Evolutionary conservation across 2,329 filamentous ascomycete genomes (phyloP), one percentile per base, ranked within the genome.

Genomic region (Alternaria conjuncta): DNA sequence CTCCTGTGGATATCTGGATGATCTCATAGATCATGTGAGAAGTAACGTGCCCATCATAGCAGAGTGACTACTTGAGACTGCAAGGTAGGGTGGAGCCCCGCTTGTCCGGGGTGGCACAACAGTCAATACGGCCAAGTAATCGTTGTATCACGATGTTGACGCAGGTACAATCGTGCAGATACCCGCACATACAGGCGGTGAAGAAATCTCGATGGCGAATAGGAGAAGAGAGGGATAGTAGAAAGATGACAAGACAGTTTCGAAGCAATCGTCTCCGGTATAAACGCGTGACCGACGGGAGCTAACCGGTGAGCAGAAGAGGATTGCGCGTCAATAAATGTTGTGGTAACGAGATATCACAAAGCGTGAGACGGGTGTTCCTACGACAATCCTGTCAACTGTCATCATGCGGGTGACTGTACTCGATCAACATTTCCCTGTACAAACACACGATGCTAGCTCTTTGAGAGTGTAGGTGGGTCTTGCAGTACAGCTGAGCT

Each of bases 381-480:
- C 60, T 66, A 57, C 50, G 20, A 69, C 59, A 49, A 15, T 59
- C 66, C 68, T 71, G 68, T 71, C 66, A 71, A 68, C 50, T 74
- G 70, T 70, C 63, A 73, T 64, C 46, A 45, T 32, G 41, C 28
- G 56, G 62, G 66, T 72, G 68, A 71, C 58, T 65, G 63, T 68
- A 51, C 63, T 56, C 32, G 28, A 44, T 55, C 53, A 26, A 55
- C 21, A 55, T 26, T 53, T 41, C 23, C 49, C n/a, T 53, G 6
- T 41, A 41, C 28, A 9, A 12, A 23, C 11, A 53, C 36, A 21
- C 15, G 32, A 44, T 43, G 50, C 45, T 28, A 53, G 44, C 44
- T 55, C 11, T 7, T 21, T 41, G 13, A 20, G 21, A 21, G 7
- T 8, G 4, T 6, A 20, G 5, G 11, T 18, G 21, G 30, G 49